Conservation (phyloP, 768 basidiomycete species). For the Rhodotorula graminis region DNA sequence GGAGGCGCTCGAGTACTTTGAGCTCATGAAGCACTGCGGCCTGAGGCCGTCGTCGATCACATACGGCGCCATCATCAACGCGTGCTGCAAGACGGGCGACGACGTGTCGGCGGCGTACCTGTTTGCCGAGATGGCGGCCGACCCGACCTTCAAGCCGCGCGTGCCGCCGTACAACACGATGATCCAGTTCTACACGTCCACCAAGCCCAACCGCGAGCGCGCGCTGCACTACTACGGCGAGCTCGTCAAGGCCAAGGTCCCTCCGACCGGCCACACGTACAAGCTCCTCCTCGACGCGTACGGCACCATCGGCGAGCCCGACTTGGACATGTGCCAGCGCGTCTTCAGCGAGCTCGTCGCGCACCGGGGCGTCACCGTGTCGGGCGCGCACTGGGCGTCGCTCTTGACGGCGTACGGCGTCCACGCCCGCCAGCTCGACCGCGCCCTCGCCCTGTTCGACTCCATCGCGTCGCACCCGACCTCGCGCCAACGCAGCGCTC, state of each 20-base stretch:
- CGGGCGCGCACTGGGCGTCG: constrained; percentile 70
- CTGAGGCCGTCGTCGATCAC: constrained; percentile 76
- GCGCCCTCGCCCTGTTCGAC: constrained; percentile 71
- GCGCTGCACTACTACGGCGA: constrained; percentile 70
- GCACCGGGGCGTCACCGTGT: constrained; percentile 53
- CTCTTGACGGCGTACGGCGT: constrained; percentile 86
- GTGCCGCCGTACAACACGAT: constrained; percentile 97
- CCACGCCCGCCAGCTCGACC: constrained; percentile 67
- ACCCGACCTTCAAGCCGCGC: constrained; percentile 72
- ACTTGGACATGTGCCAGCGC: constrained; percentile 64
- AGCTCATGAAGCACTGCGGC: constrained; percentile 66
- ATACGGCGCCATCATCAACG: constrained; percentile 83
- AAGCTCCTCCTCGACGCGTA: constrained; percentile 91
- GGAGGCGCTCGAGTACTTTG: constrained; percentile 77
- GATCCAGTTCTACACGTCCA: constrained; percentile 92
- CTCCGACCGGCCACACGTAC: constrained; percentile 86
- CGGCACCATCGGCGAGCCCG: constrained; percentile 68
- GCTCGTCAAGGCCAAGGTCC: constrained; percentile 59
- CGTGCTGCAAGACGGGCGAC: constrained; percentile 90
- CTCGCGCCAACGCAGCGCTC: constrained; percentile 42
- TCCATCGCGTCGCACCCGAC: constrained; percentile 60
- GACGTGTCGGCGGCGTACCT: constrained; percentile 69
- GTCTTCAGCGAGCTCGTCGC: constrained; percentile 61
- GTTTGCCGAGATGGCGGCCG: constrained; percentile 75
- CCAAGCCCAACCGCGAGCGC: constrained; percentile 75